Base-by-base conservation (phyloP, 345 rosid species). In the Boechera retrofracta region DNA sequence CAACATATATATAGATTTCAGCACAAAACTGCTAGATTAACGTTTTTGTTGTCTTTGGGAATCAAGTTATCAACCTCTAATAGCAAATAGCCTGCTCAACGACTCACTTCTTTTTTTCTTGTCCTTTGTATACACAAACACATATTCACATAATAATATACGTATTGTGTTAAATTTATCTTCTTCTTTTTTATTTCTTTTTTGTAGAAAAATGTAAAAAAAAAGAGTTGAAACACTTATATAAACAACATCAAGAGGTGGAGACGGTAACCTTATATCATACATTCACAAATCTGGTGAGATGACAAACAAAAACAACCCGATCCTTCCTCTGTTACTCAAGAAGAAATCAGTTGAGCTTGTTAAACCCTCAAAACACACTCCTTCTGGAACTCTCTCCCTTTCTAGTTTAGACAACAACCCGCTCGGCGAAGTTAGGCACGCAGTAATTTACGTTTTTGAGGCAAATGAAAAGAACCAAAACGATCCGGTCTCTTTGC, bases 381-480 rank as follows among this genome's bases (percentile, higher is more conserved):
- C 78, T 2, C 86, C 82, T 54, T 71, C 38, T 2, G 74, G 67
- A 52, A 55, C 28, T 41, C 87, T 87, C 16, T 74, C 81, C 29
- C 47, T 85, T 32, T 85, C 88, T 67, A 78, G 82, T 44, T 74
- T 83, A 29, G 87, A 83, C 74, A 83, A 74, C 24, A 79, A 85
- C 62, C 79, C 15, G 18, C 60, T 58, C 56, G 70, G 67, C 16
- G 84, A 83, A 63, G 31, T 81, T 45, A 53, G 82, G 35, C 76
- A 83, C 45, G 83, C 73, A 33, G 60, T 71, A 6, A 58, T 86
- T 31, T 79, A 81, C 13, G 87, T 63, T 16, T 86, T 80, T 51
- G 68, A 87, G 44, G 75, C 78, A 60, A 77, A 71, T 28, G 29
- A 53, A 42, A 66, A 15, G 5, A 41, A n/a, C n/a, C 61, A 11